Conservation (phyloP, 2,329 filamentous ascomycete genomes). For the Penicillium sp. region DNA sequence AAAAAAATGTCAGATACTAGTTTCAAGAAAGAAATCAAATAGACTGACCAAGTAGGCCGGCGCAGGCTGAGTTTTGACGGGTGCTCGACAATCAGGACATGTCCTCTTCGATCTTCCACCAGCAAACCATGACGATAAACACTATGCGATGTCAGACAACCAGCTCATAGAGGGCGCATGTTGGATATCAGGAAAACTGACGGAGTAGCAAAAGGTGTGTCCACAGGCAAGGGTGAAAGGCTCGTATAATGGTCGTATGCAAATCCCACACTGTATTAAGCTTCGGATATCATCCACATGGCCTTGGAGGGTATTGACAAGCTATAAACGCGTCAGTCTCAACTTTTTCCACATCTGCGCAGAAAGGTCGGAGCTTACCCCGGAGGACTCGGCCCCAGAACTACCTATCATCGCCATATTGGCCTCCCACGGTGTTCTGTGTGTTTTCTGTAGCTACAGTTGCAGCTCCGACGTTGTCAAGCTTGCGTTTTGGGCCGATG, state of each 20-base stretch:
- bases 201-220: constrained; percentile 71
- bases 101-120: constrained; percentile 60
- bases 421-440: background rate
- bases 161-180: background rate
- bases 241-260: constrained; percentile 67
- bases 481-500: constrained; percentile 6
- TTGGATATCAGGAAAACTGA: constrained; percentile 34
- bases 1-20: constrained; percentile 10
- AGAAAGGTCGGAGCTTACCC: constrained; percentile 25
- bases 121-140: constrained; percentile 57
- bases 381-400: constrained; percentile 26
- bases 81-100: constrained; percentile 67
- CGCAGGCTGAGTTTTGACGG: constrained; percentile 59
- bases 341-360: background rate
- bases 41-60: constrained; percentile 62
- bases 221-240: constrained; percentile 68
- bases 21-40: background rate
- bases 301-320: constrained; percentile 46
- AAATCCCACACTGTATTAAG: constrained; percentile 67
- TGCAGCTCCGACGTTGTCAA: constrained; percentile 4
- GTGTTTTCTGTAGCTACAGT: constrained; percentile 1
- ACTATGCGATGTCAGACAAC: constrained; percentile 43
- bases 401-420: constrained; percentile 16
- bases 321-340: constrained; percentile 27
- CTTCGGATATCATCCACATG: constrained; percentile 63